Percentiles rank a stretch among this genome's conserved stretches.
phyloP scores from a whole-genome alignment of 163 green algal genomes.

The Scenedesmus sp. region DNA sequence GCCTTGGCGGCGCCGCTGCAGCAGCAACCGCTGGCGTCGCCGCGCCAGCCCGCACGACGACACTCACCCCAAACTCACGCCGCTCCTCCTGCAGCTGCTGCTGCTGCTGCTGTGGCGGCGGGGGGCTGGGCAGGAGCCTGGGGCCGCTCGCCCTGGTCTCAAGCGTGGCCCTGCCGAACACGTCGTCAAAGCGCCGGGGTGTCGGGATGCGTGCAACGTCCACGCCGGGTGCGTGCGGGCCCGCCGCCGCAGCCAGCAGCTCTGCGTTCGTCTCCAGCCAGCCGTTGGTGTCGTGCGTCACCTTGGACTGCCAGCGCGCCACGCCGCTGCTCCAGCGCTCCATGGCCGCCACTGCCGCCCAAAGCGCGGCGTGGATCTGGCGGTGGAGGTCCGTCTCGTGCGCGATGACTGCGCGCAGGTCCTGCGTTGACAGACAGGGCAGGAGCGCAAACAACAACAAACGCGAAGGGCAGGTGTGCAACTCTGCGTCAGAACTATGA shows the following conservation, averaged over 20 bases:
- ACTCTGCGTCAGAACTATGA: too few species aligned
- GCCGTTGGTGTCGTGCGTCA: slow-evolving; percentile 23
- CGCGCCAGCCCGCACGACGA: not conserved
- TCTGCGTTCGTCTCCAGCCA: slow-evolving; percentile 22
- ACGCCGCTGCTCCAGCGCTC: slow-evolving; percentile 40
- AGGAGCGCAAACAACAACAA: not conserved
- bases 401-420: slow-evolving; percentile 8
- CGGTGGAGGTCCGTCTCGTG: slow-evolving; percentile 22
- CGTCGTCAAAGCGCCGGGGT: not conserved
- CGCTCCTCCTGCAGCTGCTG: not conserved
- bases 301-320: not conserved
- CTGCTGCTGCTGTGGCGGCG: not conserved
- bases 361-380: slow-evolving; percentile 44
- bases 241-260: not conserved
- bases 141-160: not conserved
- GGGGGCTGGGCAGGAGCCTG: not conserved
- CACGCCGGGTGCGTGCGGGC: not conserved
- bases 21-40: not conserved
- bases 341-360: slow-evolving; percentile 40
- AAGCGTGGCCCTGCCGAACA: not conserved
- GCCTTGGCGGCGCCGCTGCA: not conserved
- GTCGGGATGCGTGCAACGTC: not conserved
- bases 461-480: too few species aligned
- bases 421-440: not conserved
- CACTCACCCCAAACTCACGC: not conserved